Evolutionary conservation across 2,329 filamentous ascomycete species (phyloP).

Genomic region (Tricladium varicosporioides): DNA sequence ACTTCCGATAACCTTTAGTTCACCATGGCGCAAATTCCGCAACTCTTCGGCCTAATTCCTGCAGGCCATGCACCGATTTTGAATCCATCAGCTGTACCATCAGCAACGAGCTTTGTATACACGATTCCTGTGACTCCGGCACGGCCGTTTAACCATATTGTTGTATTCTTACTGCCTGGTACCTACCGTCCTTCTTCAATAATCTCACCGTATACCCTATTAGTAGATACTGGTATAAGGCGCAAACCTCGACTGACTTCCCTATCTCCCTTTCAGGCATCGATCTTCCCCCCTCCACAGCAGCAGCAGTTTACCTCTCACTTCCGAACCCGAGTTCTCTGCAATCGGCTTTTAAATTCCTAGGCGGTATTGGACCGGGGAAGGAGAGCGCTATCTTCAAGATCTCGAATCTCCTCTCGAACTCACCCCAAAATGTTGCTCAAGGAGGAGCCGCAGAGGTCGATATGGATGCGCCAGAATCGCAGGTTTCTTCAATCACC

Average conservation of each 20-base stretch:
- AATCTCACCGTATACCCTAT: background rate
- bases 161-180: conserved; percentile 84
- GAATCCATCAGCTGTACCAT: conserved; percentile 50
- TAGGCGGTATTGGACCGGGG: conserved; percentile 84
- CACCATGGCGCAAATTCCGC: conserved; percentile 15
- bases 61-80: conserved; percentile 58
- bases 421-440: conserved; percentile 26
- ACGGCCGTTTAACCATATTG: conserved; percentile 71
- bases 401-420: conserved; percentile 43
- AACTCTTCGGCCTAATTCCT: conserved; percentile 44
- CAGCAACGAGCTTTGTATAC: conserved; percentile 56
- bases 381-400: conserved; percentile 94
- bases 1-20: too few species aligned
- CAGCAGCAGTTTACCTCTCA: conserved; percentile 87
- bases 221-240: background rate
- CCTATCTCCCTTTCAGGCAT: too few species aligned
- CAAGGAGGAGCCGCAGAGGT: conserved; percentile 44
- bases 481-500: conserved; percentile 49
- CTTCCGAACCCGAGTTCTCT: conserved; percentile 43
- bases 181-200: background rate
- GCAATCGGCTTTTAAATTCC: conserved; percentile 65
- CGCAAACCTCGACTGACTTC: background rate
- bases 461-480: conserved; percentile 29
- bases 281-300: conserved; percentile 69
- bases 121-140: conserved; percentile 43